phyloP scores from a whole-genome alignment of 2,329 filamentous ascomycete species.

The Claviceps maximensis region DNA sequence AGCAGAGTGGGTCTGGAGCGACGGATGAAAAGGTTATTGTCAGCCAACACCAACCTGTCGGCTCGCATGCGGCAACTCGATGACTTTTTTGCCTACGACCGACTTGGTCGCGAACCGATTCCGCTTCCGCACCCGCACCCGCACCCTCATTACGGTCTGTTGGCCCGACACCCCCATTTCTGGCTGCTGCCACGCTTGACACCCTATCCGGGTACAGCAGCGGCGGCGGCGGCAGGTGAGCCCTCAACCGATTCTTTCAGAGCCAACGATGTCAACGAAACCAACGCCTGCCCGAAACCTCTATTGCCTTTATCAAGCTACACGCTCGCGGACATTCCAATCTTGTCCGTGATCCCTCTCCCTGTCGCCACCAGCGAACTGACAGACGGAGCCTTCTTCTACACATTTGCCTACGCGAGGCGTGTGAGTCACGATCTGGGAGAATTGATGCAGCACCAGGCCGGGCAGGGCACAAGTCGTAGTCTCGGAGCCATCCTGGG shows the following conservation, averaged over 20 bases:
- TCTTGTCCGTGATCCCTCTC: constrained; percentile 19
- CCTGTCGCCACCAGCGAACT: constrained; percentile 19
- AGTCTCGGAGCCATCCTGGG: constrained; percentile 10
- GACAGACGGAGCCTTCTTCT: constrained; percentile 19
- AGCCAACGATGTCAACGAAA: not conserved
- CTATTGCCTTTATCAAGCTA: constrained; percentile 17
- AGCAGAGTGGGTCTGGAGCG: constrained; percentile 21
- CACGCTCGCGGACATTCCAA: constrained; percentile 18
- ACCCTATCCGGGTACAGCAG: constrained; percentile 2
- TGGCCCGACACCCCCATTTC: constrained; percentile 3
- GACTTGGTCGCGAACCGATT: constrained; percentile 4
- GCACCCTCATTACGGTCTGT: constrained; percentile 8
- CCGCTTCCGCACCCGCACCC: too few species aligned
- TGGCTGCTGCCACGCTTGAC: constrained; percentile 7
- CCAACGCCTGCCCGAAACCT: constrained; percentile 7
- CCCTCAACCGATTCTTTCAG: not conserved
- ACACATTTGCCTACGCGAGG: constrained; percentile 17
- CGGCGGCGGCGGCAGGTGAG: not conserved
- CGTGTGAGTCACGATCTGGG: constrained; percentile 17
- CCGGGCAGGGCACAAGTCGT: constrained; percentile 11
- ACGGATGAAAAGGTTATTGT: constrained; percentile 20
- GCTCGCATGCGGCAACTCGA: constrained; percentile 17
- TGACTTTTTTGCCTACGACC: constrained; percentile 9
- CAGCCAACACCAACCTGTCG: constrained; percentile 21
- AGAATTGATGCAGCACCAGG: constrained; percentile 12